Evolutionary conservation across 2,329 filamentous ascomycete species (phyloP).

Genomic region (Fusarium lyarnte): DNA sequence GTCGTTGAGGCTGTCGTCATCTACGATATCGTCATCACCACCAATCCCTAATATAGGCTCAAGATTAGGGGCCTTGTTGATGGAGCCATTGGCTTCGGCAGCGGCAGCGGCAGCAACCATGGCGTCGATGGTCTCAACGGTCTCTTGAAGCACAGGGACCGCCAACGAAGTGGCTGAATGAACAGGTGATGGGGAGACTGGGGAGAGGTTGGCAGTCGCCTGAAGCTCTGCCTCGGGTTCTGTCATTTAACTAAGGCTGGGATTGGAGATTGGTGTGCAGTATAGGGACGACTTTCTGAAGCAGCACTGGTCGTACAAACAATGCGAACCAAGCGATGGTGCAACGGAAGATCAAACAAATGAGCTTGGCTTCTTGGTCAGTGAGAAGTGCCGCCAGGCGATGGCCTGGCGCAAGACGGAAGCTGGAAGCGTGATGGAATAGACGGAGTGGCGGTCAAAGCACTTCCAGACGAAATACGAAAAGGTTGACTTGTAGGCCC

Average conservation of each 20-base stretch:
- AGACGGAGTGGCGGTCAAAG: slow-evolving; percentile 25
- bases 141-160: slow-evolving; percentile 62
- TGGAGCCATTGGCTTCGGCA: slow-evolving; percentile 42
- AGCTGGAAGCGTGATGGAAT: slow-evolving; percentile 21
- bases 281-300: slow-evolving; percentile 23
- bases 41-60: slow-evolving; percentile 47
- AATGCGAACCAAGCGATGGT: slow-evolving; percentile 29
- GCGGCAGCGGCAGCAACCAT: slow-evolving; percentile 51
- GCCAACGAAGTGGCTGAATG: slow-evolving; percentile 58
- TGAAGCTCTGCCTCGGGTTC: slow-evolving; percentile 56
- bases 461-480: slow-evolving; percentile 15
- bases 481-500: slow-evolving; percentile 9
- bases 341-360: slow-evolving; percentile 28
- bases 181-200: slow-evolving; percentile 60
- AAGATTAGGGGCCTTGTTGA: slow-evolving; percentile 46
- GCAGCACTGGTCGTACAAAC: slow-evolving; percentile 33
- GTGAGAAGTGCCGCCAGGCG: slow-evolving; percentile 32
- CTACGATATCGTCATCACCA: slow-evolving; percentile 53
- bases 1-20: slow-evolving; percentile 60
- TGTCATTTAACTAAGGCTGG: slow-evolving; percentile 53
- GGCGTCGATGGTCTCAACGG: slow-evolving; percentile 60
- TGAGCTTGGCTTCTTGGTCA: slow-evolving; percentile 33
- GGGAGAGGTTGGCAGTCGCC: slow-evolving; percentile 63
- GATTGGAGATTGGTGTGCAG: slow-evolving; percentile 27
- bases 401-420: slow-evolving; percentile 30